Base-by-base conservation (phyloP, 1,139 yeast genomes). In the Hemisphaericaspora xylanilytica region DNA sequence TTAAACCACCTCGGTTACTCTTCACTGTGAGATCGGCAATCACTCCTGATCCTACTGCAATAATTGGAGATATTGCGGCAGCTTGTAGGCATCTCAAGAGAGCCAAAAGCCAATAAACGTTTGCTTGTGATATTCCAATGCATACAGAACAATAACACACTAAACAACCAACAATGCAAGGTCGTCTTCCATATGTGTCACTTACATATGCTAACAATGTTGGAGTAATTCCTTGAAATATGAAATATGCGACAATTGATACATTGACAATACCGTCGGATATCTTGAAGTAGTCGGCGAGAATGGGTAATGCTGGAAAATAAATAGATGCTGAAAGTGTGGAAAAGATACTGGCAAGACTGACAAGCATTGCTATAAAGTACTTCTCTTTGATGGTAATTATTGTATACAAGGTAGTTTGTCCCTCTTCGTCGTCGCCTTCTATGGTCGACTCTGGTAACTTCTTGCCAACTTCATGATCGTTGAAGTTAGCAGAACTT, bases 201-300 rank as follows among this genome's bases (percentile, higher is more conserved):
- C 92, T 81, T n/a, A 85, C 46, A 1, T 80, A 70, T 0, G 84
- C 80, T 56, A 80, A 66, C 4, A 85, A 48, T 3, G 83, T 70
- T 1, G 95, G 95, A 0, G 82, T 63, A 0, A 82, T 47, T 1
- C 89, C 92, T 56, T 86, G 95, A 40, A 81, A 75, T 6, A 84
- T 58, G 28, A 85, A 71, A 53, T 85, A 86, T 0, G 82, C 77
- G 5, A 86, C 89, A 24, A 87, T 81, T 0, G 92, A 73, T 20
- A 83, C 49, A 55, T 86, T 85, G 33, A 80, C 78, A 41, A 67
- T 58, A 38, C 77, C 81, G 21, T 76, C 72, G 4, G 78, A 56
- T 4, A 80, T 74, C 31, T 71, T 41, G 50, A 86, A 84, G 21
- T 75, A 60, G 0, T 56, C 46, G 21, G 77, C 72, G 5, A 86